Base-by-base conservation (phyloP, 208 protist genomes). In the Leishmania arabica region DNA sequence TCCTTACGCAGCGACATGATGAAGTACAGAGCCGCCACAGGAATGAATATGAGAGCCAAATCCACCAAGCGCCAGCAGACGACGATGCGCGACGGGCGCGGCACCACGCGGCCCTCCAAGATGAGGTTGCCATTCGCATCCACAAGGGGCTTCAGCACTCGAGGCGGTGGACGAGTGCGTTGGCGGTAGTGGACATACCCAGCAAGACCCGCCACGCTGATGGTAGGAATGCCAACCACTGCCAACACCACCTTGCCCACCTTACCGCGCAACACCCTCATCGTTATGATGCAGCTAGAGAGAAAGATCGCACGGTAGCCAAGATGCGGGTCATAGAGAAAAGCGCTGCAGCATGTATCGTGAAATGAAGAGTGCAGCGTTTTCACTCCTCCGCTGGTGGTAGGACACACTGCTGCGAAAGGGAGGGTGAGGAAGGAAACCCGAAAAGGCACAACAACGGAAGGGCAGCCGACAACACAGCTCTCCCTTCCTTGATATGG, bases 171-270 rank as follows among this genome's bases (percentile, higher is more conserved):
- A 3, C 84, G 80, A 37, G 86, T 98, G 69, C 76, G 75, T 65
- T 90, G 71, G 13, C 95, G 90, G 80, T 95, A 96, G 49, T 90
- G 69, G 6, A 96, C 88, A 79, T 98, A 98, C 45, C 82, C 78
- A 11, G 64, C 19, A 8, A 96, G 78, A 21, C 93, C 91, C 24
- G 89, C 90, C 51, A 89, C 70, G 27, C 89, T 86, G 1, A 86
- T 69, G 45, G 83, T 77, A 34, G 95, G 95, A 9, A 94, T 69
- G 11, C 88, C 86, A 19, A 95, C 60, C 56, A 86, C 47, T 21
- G 83, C 74, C 40, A 86, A 65, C 24, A 82, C 84, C 24, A 62
- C 64, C 56, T 77, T 84, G 47, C 62, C 75, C 49, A 80, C 5
- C 7, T 82, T 81, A 21, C 85, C 83, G 77, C 49, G 72, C 40